A percentile compares a stretch with the other conserved stretches of the same genome.
phyloP scores from a whole-genome alignment of 345 rosid species.

The Eucalyptus victrix region DNA sequence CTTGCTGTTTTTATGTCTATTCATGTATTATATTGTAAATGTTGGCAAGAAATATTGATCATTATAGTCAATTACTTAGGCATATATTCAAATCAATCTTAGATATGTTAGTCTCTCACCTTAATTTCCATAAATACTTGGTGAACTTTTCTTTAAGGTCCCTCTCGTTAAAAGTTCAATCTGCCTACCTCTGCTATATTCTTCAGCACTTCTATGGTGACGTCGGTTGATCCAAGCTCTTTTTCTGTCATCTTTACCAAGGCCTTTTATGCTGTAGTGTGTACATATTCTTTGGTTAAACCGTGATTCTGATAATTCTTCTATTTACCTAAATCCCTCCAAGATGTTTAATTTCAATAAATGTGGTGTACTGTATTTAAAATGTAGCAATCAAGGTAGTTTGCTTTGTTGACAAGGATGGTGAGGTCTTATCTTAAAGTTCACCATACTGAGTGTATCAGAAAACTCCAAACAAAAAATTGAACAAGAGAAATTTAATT shows the following conservation, averaged over 20 bases:
- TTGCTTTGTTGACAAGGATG: not conserved
- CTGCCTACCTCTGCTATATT: not conserved
- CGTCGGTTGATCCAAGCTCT: not conserved
- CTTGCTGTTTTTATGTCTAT: not conserved
- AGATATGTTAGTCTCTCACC: not conserved
- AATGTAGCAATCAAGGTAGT: not conserved
- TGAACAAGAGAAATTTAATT: not conserved
- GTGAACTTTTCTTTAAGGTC: not conserved
- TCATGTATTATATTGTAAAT: not conserved
- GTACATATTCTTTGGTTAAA: not conserved
- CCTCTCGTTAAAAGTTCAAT: not conserved
- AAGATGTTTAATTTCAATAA: not conserved
- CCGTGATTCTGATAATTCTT: not conserved
- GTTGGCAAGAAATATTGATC: not conserved
- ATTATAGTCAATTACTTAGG: not conserved
- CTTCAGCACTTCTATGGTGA: not conserved
- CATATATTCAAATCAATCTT: not conserved
- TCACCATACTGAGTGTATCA: not conserved
- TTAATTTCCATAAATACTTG: not conserved
- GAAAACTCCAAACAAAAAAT: not conserved
- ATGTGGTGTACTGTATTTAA: not conserved
- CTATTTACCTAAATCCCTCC: not conserved
- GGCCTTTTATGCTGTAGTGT: not conserved
- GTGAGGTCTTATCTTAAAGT: not conserved
- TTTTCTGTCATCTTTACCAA: not conserved